Conservation (phyloP, 176 grass and related monocot species). For the Oryza punctata region DNA sequence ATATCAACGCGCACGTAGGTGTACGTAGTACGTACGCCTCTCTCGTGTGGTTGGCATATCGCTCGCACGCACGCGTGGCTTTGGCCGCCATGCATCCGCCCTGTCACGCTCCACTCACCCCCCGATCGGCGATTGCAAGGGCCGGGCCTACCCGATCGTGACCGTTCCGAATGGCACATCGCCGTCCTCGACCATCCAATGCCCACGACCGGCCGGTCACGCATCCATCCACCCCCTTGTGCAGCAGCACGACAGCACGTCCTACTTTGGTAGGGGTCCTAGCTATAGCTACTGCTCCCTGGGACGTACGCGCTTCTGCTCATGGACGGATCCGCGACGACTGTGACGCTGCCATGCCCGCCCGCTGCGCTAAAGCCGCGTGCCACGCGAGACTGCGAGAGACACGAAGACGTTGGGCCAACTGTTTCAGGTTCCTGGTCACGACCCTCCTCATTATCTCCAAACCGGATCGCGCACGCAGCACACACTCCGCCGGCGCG, state of each 20-base stretch:
- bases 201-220: slow-evolving; percentile 23
- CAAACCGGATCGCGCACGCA: neutral
- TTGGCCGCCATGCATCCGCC: neutral
- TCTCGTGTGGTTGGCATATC: slow-evolving; percentile 37
- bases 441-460: neutral
- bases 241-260: neutral
- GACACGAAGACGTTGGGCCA: slow-evolving; percentile 38
- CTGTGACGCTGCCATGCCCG: neutral
- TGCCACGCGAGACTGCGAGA: neutral
- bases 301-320: neutral
- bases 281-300: neutral
- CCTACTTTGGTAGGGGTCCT: neutral
- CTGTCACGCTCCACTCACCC: slow-evolving; percentile 39
- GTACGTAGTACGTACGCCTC: neutral
- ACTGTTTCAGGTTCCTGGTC: slow-evolving; percentile 49
- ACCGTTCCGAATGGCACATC: slow-evolving; percentile 45
- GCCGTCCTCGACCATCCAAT: slow-evolving; percentile 45
- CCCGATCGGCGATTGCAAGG: neutral
- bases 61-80: slow-evolving; percentile 46
- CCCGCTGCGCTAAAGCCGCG: neutral
- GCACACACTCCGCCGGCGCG: neutral
- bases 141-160: slow-evolving; percentile 18
- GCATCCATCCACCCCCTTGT: neutral
- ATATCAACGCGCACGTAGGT: slow-evolving; percentile 35
- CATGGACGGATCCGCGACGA: neutral